Conservation (phyloP, 352 stramenopile genomes). For the Plasmopara halstedii region DNA sequence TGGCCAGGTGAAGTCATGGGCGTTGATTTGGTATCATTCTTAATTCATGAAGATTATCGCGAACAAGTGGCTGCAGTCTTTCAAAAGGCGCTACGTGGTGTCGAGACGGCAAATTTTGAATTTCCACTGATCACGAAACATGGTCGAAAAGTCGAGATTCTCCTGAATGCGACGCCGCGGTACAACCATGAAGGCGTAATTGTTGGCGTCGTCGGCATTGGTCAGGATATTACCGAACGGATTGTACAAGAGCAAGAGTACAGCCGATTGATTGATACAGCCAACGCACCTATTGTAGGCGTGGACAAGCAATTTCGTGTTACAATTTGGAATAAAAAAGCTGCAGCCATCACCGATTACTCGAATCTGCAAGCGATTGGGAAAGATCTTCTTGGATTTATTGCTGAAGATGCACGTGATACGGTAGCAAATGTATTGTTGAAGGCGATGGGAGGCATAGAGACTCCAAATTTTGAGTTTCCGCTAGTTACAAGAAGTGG, state of each 20-base stretch:
- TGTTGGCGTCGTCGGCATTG: slow-evolving; percentile 69
- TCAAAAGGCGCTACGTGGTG: slow-evolving; percentile 51
- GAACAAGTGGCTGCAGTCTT: slow-evolving; percentile 59
- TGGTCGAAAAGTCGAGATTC: slow-evolving; percentile 62
- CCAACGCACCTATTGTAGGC: slow-evolving; percentile 78
- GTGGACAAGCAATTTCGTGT: slow-evolving; percentile 75
- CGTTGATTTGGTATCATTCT: slow-evolving; percentile 58
- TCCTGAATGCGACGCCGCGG: slow-evolving; percentile 69
- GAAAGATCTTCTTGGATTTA: slow-evolving; percentile 61
- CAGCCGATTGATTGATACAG: slow-evolving; percentile 70
- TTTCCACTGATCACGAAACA: slow-evolving; percentile 79
- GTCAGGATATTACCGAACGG: slow-evolving; percentile 75
- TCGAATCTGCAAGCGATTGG: slow-evolving; percentile 81
- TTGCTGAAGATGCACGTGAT: slow-evolving; percentile 51
- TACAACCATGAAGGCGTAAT: slow-evolving; percentile 58
- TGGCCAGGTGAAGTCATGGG: slow-evolving; percentile 83
- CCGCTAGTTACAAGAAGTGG: slow-evolving; percentile 68
- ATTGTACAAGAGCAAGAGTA: slow-evolving; percentile 81
- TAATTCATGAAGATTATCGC: slow-evolving; percentile 74
- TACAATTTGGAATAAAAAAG: slow-evolving; percentile 93
- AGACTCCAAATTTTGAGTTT: slow-evolving; percentile 84
- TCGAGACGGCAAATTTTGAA: slow-evolving; percentile 71
- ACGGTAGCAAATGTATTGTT: slow-evolving; percentile 59
- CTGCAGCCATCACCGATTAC: slow-evolving; percentile 83
- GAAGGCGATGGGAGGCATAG: slow-evolving; percentile 51